A percentile compares a stretch with the other conserved stretches of the same genome.
Evolutionary conservation across 768 basidiomycete species (phyloP).

Genomic region (Phanerodontia chrysosporium): DNA sequence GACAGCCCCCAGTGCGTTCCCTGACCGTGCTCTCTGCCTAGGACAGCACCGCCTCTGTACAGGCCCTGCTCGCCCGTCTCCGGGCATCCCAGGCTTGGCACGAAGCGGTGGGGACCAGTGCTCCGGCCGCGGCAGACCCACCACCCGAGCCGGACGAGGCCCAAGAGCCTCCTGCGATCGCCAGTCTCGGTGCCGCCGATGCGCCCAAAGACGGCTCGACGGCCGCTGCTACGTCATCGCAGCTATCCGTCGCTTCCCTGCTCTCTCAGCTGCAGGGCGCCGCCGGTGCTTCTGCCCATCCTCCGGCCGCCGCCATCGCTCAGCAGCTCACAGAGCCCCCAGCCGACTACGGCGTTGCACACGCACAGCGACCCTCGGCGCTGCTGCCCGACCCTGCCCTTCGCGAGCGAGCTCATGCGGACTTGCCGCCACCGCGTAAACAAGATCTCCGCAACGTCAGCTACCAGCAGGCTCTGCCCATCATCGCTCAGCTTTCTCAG

Average conservation of each 20-base stretch:
- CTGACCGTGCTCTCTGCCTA: too few relatives aligned
- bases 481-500: constrained; percentile 55
- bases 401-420: constrained; percentile 4
- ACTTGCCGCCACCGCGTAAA: constrained; percentile 6
- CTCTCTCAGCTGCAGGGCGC: constrained; percentile 55
- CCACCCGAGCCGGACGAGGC: not conserved
- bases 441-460: constrained; percentile 45
- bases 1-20: too few relatives aligned
- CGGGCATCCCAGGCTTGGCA: constrained; percentile 69
- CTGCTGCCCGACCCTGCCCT: not conserved
- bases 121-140: constrained; percentile 10
- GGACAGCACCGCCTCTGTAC: constrained; percentile 55
- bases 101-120: constrained; percentile 27
- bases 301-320: not conserved
- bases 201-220: not conserved
- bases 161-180: not conserved
- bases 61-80: constrained; percentile 68
- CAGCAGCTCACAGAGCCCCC: not conserved
- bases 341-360: not conserved
- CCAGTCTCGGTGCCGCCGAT: not conserved
- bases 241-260: constrained; percentile 49
- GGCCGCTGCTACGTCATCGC: not conserved
- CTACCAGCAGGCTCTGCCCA: constrained; percentile 69
- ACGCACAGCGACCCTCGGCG: not conserved
- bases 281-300: constrained; percentile 17